Evolutionary conservation across 345 rosid genomes (phyloP), one percentile per base, ranked within the genome.

Genomic region (Gossypium thurberi): DNA sequence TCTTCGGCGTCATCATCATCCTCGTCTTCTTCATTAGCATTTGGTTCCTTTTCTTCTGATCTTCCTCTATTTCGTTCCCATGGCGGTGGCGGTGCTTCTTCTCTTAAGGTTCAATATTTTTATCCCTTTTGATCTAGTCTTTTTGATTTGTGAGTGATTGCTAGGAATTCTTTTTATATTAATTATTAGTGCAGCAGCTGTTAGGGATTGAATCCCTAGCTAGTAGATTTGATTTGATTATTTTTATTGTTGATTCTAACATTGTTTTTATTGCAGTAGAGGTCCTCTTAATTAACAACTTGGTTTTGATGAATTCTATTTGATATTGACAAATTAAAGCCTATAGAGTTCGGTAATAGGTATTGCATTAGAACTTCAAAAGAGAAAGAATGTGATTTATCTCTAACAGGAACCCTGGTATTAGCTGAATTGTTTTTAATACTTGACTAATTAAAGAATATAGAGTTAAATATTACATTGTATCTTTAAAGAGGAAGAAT

Each of bases 31-130:
- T 71, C 89, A 60, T 59, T 88, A 52, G 67, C 98, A 48, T 87
- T 86, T 74, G 90, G 96, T 43, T 81, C 90, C 10, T 71, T 86
- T 60, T 84, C 87, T 20, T 81, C 90, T 76, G 92, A 86, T 90
- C 94, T 86, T 67, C 59, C 59, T 9, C 78, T 82, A 69, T 82
- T 85, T 58, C 98, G 97, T 17, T 88, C 96, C 55, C 86, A 82
- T 87, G 97, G 86, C 78, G 91, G 78, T 67, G 80, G 85, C 62
- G 63, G 84, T 80, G 23, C 70, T 68, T 63, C 87, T 44, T 9
- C 84, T 51, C 20, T 78, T 17, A 77, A 78, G 91, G 92, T 88
- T 79, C 26, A 50, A 13, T 50, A 4, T 28, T 47, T 18, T 73
- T 18, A 9, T 14, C n/a, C 20, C 6, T 8, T 23, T 58, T 23